Base-by-base conservation (phyloP, 352 stramenopile species). In the Pythium aristosporum region DNA sequence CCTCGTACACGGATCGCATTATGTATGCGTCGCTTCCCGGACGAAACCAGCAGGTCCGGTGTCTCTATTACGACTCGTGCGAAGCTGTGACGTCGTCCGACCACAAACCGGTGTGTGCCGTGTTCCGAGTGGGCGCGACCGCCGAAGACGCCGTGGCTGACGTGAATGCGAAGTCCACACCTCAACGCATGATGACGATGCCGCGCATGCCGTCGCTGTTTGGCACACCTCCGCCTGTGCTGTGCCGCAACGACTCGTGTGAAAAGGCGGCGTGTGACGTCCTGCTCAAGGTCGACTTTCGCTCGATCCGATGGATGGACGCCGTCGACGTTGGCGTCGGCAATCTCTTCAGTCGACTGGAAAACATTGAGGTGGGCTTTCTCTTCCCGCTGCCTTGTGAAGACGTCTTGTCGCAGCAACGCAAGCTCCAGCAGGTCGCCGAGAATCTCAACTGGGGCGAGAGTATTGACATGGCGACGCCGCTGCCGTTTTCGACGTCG, bases 1-100 rank as follows among this genome's bases (percentile, higher is more conserved):
- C 90, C 7, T 96, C 88, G 1, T 97, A 96, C 74, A 97, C 90
- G 9, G 90, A 97, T 56, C 83, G 90, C 39, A 79, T 97, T 18
- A 69, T 97, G n/a, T 82, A 90, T 34, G 76, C 83, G 46, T 93
- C 88, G 18, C 73, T 97, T 3, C 72, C 80, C 1, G 84, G 83
- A 10, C 71, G 79, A 49, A 44, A 74, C 37, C 69, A 88, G 15
- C 74, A 74, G 21, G 63, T 96, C 16, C 71, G 75, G 32, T 90
- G 87, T 47, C 61, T 88, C 16, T 76, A 75, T 12, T 97, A 97
- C 60, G 73, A 80, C 23, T 94, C 84, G 37, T 95, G 84, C 54
- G 88, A 96, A 63, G 57, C 54, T 0, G 63, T 96, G 12, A 85
- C 72, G 11, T 80, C 77, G 16, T 95, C 85, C 11, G 89, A 97